Evolutionary conservation across 176 grass and related monocot genomes (phyloP).

Genomic region (Aegilops sharonensis): DNA sequence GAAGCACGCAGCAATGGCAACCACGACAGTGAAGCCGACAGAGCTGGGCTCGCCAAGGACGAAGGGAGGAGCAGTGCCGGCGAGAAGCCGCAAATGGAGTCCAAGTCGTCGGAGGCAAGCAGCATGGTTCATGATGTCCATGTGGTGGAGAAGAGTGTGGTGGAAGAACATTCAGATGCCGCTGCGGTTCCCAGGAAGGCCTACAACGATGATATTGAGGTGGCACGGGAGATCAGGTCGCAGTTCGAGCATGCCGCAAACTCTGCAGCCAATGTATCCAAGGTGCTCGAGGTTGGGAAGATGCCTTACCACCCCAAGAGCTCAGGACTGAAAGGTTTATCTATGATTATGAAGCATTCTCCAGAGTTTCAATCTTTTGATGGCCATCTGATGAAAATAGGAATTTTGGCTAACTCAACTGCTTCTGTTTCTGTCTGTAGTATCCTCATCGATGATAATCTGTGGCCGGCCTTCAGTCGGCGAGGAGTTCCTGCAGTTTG

Average conservation of each 20-base stretch:
- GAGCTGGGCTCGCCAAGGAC: slow-evolving; percentile 23
- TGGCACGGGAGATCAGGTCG: slow-evolving; percentile 48
- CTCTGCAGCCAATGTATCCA: slow-evolving; percentile 46
- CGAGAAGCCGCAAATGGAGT: slow-evolving; percentile 33
- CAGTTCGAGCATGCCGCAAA: slow-evolving; percentile 68
- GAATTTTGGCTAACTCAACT: neutral
- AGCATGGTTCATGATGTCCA: slow-evolving; percentile 36
- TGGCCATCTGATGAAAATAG: neutral
- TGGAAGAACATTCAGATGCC: slow-evolving; percentile 20
- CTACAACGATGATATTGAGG: slow-evolving; percentile 43
- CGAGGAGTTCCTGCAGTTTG: slow-evolving; percentile 43
- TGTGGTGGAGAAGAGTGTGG: slow-evolving; percentile 49
- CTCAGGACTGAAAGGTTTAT: slow-evolving; percentile 53
- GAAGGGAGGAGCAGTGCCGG: neutral
- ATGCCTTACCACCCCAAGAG: slow-evolving; percentile 53
- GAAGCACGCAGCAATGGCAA: slow-evolving; percentile 25
- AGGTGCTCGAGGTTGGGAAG: slow-evolving; percentile 76
- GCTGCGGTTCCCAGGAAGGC: slow-evolving; percentile 9
- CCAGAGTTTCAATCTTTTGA: neutral
- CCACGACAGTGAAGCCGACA: neutral
- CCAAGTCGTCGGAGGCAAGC: slow-evolving; percentile 22
- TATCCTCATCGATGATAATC: slow-evolving; percentile 56
- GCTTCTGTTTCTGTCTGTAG: slow-evolving; percentile 34
- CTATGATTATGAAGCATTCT: neutral
- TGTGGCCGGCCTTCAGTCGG: slow-evolving; percentile 33